Conservation (phyloP, 345 rosid species). For the Acer saccharum region DNA sequence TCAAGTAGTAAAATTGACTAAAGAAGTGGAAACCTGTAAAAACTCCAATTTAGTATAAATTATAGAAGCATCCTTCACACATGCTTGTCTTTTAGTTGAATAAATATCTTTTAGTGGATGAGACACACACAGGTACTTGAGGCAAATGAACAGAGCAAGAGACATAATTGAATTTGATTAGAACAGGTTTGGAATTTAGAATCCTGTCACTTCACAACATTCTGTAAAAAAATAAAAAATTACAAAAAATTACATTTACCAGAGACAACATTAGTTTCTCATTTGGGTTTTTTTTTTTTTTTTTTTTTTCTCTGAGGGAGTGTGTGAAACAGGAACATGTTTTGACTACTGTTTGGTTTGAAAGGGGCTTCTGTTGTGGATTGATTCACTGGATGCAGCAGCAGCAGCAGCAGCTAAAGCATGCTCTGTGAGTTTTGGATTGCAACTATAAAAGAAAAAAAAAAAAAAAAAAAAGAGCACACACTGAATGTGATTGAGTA, state of each 20-base stretch:
- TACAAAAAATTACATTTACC: too few relatives aligned
- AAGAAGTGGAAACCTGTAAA: not conserved
- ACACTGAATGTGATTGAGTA: constrained; percentile 43
- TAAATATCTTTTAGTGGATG: not conserved
- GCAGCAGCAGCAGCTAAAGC: constrained; percentile 12
- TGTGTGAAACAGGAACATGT: constrained; percentile 22
- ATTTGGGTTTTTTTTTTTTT: not conserved
- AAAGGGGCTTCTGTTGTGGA: constrained; percentile 16
- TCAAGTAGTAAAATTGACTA: not conserved
- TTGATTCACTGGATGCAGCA: constrained; percentile 6
- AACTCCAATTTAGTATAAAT: not conserved
- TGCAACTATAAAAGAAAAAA: constrained; percentile 26
- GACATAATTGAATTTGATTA: not conserved
- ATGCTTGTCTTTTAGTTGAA: not conserved
- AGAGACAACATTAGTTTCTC: constrained; percentile 10
- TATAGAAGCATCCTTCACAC: constrained; percentile 11
- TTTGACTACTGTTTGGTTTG: constrained; percentile 27
- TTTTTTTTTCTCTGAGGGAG: not conserved
- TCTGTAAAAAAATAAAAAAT: not conserved
- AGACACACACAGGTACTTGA: not conserved
- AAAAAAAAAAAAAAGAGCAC: constrained; percentile 17
- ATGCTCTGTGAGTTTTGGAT: constrained; percentile 27
- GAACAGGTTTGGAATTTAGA: not conserved
- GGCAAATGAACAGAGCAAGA: not conserved
- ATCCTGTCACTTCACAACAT: not conserved